Percentiles rank a stretch among this genome's conserved stretches.
Evolutionary conservation across 2,329 filamentous ascomycete genomes (phyloP).

Genomic region (Talaromyces sp.): DNA sequence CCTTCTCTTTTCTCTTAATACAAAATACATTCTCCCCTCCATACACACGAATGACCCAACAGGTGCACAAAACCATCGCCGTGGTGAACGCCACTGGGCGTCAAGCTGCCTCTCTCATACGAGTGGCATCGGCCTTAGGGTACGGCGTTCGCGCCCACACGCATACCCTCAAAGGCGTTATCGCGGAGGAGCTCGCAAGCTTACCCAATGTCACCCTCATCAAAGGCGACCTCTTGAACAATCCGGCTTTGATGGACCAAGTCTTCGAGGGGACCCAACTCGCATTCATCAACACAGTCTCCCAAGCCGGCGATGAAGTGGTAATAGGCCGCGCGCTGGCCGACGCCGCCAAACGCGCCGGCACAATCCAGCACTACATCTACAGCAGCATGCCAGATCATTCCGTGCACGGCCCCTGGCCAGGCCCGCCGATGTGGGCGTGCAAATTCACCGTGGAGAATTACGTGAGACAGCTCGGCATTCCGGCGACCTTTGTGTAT

Average conservation of each 20-base stretch:
- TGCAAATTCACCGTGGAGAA: conserved; percentile 90
- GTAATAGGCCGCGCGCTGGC: conserved; percentile 83
- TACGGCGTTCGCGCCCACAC: conserved; percentile 91
- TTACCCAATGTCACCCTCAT: conserved; percentile 75
- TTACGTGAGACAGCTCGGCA: conserved; percentile 73
- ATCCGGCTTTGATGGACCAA: conserved; percentile 65
- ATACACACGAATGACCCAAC: conserved; percentile 35
- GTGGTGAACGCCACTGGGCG: conserved; percentile 94
- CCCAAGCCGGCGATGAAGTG: conserved; percentile 84
- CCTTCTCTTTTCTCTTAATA: neutral
- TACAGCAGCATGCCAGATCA: conserved; percentile 98
- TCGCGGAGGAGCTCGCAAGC: conserved; percentile 76
- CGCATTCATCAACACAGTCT: conserved; percentile 96
- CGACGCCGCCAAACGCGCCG: conserved; percentile 77
- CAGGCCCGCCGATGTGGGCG: conserved; percentile 81
- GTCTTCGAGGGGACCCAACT: conserved; percentile 80
- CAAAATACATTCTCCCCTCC: too few relatives aligned
- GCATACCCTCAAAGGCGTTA: conserved; percentile 77
- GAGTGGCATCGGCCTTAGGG: conserved; percentile 87
- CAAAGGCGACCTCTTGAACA: conserved; percentile 63
- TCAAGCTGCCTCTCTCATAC: conserved; percentile 90
- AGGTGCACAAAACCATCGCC: conserved; percentile 70
- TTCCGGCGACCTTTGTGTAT: conserved; percentile 90
- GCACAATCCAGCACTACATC: conserved; percentile 77
- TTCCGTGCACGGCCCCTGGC: conserved; percentile 75